A percentile compares a stretch with the other conserved stretches of the same genome.
These are phyloP conservation scores for Pouteria glomerata DNA, from an alignment of 148 eudicot species.

Conservation along the genomic window DNA sequence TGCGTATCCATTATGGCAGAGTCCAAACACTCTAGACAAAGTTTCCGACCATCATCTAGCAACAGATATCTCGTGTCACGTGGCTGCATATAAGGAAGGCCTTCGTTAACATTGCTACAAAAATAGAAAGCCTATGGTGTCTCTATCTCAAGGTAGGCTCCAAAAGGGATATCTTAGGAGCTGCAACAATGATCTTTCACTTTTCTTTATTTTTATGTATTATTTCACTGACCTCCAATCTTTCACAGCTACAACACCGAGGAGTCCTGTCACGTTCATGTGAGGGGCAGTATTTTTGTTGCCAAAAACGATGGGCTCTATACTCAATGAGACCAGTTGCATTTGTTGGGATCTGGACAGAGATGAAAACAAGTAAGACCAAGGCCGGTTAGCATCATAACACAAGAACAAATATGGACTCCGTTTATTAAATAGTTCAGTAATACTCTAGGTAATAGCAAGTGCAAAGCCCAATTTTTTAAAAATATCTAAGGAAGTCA, in stretches of 20 bases:
- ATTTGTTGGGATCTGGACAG: constrained; percentile 73
- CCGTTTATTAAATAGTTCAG: neutral
- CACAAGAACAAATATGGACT: neutral
- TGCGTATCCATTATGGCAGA: constrained; percentile 93
- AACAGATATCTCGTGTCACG: constrained; percentile 56
- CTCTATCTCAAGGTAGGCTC: too few relatives aligned
- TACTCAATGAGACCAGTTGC: constrained; percentile 81
- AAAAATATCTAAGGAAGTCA: too few relatives aligned
- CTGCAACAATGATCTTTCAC: neutral
- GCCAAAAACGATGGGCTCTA: constrained; percentile 96
- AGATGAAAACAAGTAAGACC: neutral
- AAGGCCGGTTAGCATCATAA: neutral
- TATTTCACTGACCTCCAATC: constrained; percentile 73
- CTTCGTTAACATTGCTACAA: constrained; percentile 3
- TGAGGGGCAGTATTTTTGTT: constrained; percentile 93
- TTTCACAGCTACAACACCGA: constrained; percentile 97
- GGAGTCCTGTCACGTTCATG: constrained; percentile 89
- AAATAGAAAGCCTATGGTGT: too few relatives aligned
- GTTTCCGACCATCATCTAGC: constrained; percentile 92
- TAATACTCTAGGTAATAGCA: neutral
- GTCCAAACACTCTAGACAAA: constrained; percentile 89
- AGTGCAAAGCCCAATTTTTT: too few relatives aligned
- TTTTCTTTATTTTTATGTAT: neutral
- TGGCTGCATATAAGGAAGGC: constrained; percentile 42
- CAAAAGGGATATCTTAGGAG: neutral